phyloP scores from a whole-genome alignment of 176 grass and related monocot species.

The Bromus sterilis region DNA sequence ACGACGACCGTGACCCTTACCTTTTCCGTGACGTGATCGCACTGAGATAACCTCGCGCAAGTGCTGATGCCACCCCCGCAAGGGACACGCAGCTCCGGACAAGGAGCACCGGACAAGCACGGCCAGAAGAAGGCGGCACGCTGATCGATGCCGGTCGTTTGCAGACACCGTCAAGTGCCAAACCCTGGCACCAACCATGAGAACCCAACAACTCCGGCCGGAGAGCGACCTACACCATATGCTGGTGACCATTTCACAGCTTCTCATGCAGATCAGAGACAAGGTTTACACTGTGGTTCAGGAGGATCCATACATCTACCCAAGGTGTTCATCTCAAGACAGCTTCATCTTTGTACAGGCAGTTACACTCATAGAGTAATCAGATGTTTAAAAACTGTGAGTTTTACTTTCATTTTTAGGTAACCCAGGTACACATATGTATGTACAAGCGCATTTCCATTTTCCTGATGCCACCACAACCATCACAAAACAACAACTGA shows the following conservation, averaged over 20 bases:
- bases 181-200: no score
- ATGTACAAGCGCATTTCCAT: conserved; percentile 2
- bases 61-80: conserved; percentile 27
- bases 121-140: neutral
- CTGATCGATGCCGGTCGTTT: neutral
- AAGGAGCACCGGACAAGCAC: neutral
- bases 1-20: neutral
- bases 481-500: neutral
- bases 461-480: neutral
- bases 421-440: conserved; percentile 28
- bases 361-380: neutral
- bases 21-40: conserved; percentile 39
- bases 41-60: conserved; percentile 18
- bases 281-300: no score
- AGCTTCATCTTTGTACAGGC: neutral
- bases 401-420: neutral
- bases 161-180: no score
- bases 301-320: no score
- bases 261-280: no score
- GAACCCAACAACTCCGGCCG: no score
- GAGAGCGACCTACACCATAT: no score
- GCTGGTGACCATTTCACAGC: no score
- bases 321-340: neutral
- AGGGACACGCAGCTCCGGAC: neutral
- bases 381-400: neutral